These are phyloP conservation scores for Fonsecaea multimorphosa DNA, from an alignment of 2,329 filamentous ascomycete genomes.

Conservation along the genomic window DNA sequence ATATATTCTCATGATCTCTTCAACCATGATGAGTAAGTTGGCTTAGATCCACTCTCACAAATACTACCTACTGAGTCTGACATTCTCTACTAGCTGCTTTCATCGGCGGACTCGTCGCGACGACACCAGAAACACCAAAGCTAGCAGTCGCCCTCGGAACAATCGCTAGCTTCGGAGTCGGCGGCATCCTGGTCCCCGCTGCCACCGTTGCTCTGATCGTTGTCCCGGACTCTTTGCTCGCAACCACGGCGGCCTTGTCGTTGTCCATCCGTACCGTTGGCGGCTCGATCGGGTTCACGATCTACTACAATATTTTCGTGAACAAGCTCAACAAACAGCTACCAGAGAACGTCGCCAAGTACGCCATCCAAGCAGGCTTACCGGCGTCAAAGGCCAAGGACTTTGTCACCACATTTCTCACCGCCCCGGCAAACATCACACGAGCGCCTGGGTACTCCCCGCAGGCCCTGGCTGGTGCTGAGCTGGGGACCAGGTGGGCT, in stretches of 20 bases:
- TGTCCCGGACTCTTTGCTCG: constrained; percentile 17
- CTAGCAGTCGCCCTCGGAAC: constrained; percentile 12
- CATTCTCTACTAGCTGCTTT: constrained; percentile 63
- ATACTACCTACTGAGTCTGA: not conserved
- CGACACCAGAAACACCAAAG: constrained; percentile 55
- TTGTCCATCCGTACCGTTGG: constrained; percentile 26
- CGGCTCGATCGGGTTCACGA: constrained; percentile 21
- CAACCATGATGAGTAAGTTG: constrained; percentile 20
- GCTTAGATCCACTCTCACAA: not conserved
- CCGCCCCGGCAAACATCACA: constrained; percentile 4
- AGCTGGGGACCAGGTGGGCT: constrained; percentile 22
- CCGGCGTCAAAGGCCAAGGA: not conserved
- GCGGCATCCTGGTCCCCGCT: constrained; percentile 16
- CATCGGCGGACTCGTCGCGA: constrained; percentile 55
- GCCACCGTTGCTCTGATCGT: constrained; percentile 18
- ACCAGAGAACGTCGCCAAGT: constrained; percentile 12
- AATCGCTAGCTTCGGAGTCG: constrained; percentile 22
- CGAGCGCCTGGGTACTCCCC: constrained; percentile 9
- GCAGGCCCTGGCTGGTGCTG: constrained; percentile 6
- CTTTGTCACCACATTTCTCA: constrained; percentile 23
- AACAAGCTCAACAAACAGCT: constrained; percentile 18
- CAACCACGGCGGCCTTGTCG: constrained; percentile 18
- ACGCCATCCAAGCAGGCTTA: constrained; percentile 23
- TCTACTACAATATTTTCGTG: constrained; percentile 27
- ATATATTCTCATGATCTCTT: constrained; percentile 16